Evolutionary conservation across 192 early-diverging fungal species (phyloP), one percentile per base, ranked within the genome.

Genomic region (Glomus cerebriforme): DNA sequence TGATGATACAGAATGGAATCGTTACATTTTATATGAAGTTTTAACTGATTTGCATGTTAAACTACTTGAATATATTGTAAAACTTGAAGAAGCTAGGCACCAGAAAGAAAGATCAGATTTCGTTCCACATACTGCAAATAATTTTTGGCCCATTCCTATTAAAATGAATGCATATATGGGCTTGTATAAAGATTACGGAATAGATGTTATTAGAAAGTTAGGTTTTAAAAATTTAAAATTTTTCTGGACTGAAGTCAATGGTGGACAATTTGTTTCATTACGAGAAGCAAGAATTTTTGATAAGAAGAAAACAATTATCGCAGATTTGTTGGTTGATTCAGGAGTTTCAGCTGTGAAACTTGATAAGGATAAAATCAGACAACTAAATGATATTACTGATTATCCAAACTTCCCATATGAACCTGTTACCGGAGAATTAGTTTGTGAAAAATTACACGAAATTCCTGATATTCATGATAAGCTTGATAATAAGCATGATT

Each of bases 181-280:
- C 27, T 32, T 34, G 6, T 66, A 34, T 66, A 66, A 31, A 19
- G 34, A 32, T 0, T 66, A 66, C 34, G 64, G 27, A 17, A 6
- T 17, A 13, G 19, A 12, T 0, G 64, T 66, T 19, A 31, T 66
- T 31, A 13, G 2, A 31, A 34, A 66, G 19, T 7, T 35, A 19
- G 12, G 15, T 17, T 0, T 19, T 35, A 12, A 19, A 7, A 35
- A 35, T 31, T 31, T 1, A 13, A 29, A 32, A 19, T 5, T 66
- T 17, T 66, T 26, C 32, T 66, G 64, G 64, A 66, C 64, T 6
- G 27, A 66, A 32, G 64, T 19, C 13, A 22, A 66, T 66, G 64
- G 31, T 10, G 64, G 64, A 32, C 3, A 66, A 66, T 66, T 66
- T 66, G 19, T 66, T 32, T 66, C 64, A 35, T 31, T 66, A 32